phyloP scores from a whole-genome alignment of 2,329 filamentous ascomycete species.

The Corynespora cassiicola region DNA sequence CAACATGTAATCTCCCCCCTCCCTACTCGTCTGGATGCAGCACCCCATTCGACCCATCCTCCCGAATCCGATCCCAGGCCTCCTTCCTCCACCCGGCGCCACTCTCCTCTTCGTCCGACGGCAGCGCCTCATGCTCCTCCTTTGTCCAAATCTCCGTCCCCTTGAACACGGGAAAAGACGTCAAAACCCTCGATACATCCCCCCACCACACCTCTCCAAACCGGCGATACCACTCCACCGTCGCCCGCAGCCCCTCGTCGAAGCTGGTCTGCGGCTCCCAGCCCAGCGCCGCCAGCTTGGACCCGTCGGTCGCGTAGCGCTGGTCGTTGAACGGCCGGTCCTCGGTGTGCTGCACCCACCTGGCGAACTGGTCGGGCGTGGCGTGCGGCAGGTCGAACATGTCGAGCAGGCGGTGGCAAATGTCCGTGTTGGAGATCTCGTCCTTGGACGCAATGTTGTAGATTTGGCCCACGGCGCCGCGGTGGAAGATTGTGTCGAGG shows the following conservation, averaged over 20 bases:
- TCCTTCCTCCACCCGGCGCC: constrained; percentile 31
- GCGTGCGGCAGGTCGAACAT: constrained; percentile 61
- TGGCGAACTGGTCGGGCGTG: constrained; percentile 57
- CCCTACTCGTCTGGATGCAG: too few species aligned
- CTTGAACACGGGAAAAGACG: constrained; percentile 45
- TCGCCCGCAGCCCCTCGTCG: constrained; percentile 42
- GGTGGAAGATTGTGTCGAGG: constrained; percentile 84
- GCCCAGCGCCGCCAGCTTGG: constrained; percentile 44
- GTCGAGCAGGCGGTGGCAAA: constrained; percentile 70
- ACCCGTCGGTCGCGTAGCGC: constrained; percentile 46
- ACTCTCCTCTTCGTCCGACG: constrained; percentile 36
- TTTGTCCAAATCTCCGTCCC: constrained; percentile 49
- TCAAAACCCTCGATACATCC: constrained; percentile 46
- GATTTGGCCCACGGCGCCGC: constrained; percentile 73
- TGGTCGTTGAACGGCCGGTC: constrained; percentile 70
- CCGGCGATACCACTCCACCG: constrained; percentile 47
- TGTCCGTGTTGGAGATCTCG: constrained; percentile 75
- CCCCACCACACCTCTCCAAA: constrained; percentile 51
- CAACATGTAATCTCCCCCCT: not conserved
- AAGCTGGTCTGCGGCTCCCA: constrained; percentile 46
- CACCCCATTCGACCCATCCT: too few species aligned
- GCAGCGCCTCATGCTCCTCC: constrained; percentile 46
- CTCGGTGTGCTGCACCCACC: constrained; percentile 75
- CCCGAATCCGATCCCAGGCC: constrained; percentile 26
- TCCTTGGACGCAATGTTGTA: constrained; percentile 84